Conservation (phyloP, 2,329 filamentous ascomycete species). For the Neurospora sp. region DNA sequence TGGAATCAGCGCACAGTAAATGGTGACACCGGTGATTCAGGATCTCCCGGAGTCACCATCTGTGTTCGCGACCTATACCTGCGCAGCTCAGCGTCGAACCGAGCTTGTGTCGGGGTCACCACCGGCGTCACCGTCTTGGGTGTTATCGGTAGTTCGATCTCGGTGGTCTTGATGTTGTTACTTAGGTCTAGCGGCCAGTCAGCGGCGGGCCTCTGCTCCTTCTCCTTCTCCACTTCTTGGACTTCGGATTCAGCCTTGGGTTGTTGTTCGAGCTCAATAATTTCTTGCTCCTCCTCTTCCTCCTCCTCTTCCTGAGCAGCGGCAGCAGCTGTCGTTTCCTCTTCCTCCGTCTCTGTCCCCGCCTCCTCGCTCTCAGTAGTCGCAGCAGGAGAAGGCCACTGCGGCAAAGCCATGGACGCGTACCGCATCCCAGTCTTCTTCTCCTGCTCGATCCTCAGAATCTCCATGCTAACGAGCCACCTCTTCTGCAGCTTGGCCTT, state of each 20-base stretch:
- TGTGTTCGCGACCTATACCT: background rate
- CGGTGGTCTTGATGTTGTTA: background rate
- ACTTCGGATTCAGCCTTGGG: background rate
- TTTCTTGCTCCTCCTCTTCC: background rate
- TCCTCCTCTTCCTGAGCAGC: background rate
- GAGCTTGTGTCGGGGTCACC: background rate
- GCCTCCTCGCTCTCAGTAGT: background rate
- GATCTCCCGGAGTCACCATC: background rate
- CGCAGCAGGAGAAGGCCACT: constrained; percentile 27
- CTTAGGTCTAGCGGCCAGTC: background rate
- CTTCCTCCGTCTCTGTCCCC: background rate
- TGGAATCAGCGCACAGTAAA: background rate
- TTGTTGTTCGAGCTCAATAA: background rate
- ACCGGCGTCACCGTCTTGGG: background rate
- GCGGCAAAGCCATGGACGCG: constrained; percentile 27
- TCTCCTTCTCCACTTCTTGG: no score
- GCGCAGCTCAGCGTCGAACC: background rate
- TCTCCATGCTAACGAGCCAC: constrained; percentile 43
- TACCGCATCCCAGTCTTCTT: constrained; percentile 32
- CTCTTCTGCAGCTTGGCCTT: constrained; percentile 34
- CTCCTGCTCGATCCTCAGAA: constrained; percentile 44
- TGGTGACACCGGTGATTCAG: background rate
- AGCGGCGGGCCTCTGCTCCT: background rate
- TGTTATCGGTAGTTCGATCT: background rate
- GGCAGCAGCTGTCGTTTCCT: background rate